phyloP scores from a whole-genome alignment of 2,329 filamentous ascomycete genomes.

The Cladosporium sp. region DNA sequence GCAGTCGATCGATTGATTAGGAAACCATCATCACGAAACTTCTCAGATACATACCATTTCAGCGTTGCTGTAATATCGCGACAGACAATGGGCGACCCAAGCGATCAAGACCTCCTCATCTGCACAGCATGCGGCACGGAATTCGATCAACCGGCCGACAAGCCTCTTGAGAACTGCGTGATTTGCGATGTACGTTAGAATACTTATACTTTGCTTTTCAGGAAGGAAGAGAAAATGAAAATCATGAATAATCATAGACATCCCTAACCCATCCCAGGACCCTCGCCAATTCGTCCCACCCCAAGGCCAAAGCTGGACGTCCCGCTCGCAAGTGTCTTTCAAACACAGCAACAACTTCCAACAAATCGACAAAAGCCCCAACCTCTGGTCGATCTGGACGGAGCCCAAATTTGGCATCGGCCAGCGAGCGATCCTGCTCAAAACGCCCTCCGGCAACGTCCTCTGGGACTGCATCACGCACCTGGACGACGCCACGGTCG shows the following conservation, averaged over 20 bases:
- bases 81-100: too few species aligned
- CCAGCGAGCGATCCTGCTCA: slow-evolving; percentile 66
- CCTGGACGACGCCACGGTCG: slow-evolving; percentile 61
- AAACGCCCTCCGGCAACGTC: slow-evolving; percentile 63
- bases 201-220: not conserved
- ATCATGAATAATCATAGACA: not conserved
- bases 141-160: slow-evolving; percentile 51
- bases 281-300: slow-evolving; percentile 66
- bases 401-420: slow-evolving; percentile 62
- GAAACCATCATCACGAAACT: too few species aligned
- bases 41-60: too few species aligned
- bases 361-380: slow-evolving; percentile 42
- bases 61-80: too few species aligned
- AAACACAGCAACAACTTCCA: slow-evolving; percentile 39
- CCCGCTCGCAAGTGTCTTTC: slow-evolving; percentile 46
- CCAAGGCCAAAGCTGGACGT: slow-evolving; percentile 63
- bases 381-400: slow-evolving; percentile 44
- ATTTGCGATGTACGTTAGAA: slow-evolving; percentile 64
- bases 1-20: too few species aligned
- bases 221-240: not conserved
- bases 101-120: slow-evolving; percentile 52
- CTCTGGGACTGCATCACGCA: slow-evolving; percentile 76
- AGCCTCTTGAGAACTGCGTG: slow-evolving; percentile 53
- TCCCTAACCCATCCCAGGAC: slow-evolving; percentile 34
- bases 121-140: slow-evolving; percentile 70